Evolutionary conservation across 176 grass and related monocot species (phyloP), one percentile per base, ranked within the genome.

Genomic region (Raddia distichophylla): DNA sequence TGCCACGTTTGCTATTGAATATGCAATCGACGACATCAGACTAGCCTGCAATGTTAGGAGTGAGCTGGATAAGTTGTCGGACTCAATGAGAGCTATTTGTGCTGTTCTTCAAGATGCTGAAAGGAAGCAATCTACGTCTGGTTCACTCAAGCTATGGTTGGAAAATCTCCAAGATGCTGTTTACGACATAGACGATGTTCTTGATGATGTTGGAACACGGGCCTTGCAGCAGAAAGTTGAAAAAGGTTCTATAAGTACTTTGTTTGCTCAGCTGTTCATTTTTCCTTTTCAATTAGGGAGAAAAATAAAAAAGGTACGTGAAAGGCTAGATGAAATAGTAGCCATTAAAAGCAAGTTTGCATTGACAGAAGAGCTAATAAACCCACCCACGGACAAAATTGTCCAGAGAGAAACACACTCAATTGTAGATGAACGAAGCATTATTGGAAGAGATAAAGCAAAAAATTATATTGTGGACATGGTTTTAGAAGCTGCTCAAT

Each of bases 131-230:
- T 69, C 43, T 47, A 12, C 66, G 47, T 20, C 66, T 47, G 19
- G 9, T 69, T 20, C 66, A 47, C 43, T 46, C 45, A 46, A 69
- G n/a, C 2, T 46, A 12, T 69, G 66, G 43, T 44, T 78, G 15
- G 75, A 37, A 8, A 78, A 78, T 13, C 22, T 78, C 8, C 63
- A 20, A 34, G 75, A 77, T 18, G 59, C 10, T 17, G 8, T 77
- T 14, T 64, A 78, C 2, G 32, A 78, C 76, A 65, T 78, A 50
- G 75, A 77, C 33, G 75, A 77, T 77, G 59, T 64, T 12, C 13
- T 77, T 7, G 75, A 77, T 18, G 44, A 65, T 0, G 13, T 65
- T 34, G 27, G 46, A 16, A 78, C 75, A 5, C 22, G 0, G 19
- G 46, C 27, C 1, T 44, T 65, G 14, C 27, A 52, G 9, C 27